Base-by-base conservation (phyloP, 257 asterid genomes). In the Plectranthus barbatus region DNA sequence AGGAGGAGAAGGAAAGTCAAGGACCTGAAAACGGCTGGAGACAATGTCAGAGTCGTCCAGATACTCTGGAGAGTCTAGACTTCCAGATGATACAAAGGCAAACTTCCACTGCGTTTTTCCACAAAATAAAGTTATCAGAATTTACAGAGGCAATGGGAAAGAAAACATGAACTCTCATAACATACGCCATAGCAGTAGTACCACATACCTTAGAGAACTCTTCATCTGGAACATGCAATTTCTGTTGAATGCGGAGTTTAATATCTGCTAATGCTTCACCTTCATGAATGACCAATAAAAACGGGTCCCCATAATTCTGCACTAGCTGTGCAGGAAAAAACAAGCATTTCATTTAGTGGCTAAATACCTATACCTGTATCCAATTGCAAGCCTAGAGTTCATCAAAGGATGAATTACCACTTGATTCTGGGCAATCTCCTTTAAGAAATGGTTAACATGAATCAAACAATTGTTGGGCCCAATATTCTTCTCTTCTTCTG, bases 51-150 rank as follows among this genome's bases (percentile, higher is more conserved):
- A 74, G 64, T 93, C 96, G 70, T 82, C 88, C 46, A 93, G 92
- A 74, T 93, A 93, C 78, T 93, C 95, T 12, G 99, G n/a, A n/a
- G n/a, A n/a, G n/a, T n/a, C n/a, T n/a, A n/a, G 97, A 47, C 96
- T 91, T 71, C 96, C 99, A 81, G 85, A 72, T 23, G 97, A 87
- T 62, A 90, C 60, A 76, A 87, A 87, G 49, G 97, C 99, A 72
- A 87, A 80, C 71, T 93, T 93, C 99, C 99, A 93, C 99, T 93
- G 18, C 62, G 75, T 60, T n/a, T 53, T 39, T 56, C 10, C 23
- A 21, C 33, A 26, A 23, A 44, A 64, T 21, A 18, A 45, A 36
- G 41, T 66, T 60, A 54, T 17, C 52, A 59, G 72, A 64, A 56
- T 18, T 24, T 17, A 47, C 10, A 5, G 29, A 17, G 18, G 49